Evolutionary conservation across 2,329 filamentous ascomycete genomes (phyloP).

Genomic region (Bretziella fagacearum): DNA sequence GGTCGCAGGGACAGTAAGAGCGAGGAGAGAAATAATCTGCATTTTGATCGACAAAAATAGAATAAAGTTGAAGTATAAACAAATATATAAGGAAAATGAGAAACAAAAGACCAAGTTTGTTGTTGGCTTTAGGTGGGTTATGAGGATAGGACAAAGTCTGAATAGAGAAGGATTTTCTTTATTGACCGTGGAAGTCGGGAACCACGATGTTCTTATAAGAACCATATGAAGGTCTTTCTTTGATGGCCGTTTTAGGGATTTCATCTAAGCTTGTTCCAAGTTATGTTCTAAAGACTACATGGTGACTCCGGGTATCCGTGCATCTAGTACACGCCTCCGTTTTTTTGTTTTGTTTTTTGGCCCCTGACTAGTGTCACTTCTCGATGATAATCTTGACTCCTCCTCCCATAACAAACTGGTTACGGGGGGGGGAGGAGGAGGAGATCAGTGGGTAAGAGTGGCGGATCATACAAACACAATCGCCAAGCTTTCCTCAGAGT

Average conservation of each 20-base stretch:
- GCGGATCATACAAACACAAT: too few relatives aligned
- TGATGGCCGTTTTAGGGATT: too few relatives aligned
- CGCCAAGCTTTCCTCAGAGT: too few relatives aligned
- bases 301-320: neutral
- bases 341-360: neutral
- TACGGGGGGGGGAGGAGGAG: too few relatives aligned
- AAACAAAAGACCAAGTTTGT: neutral
- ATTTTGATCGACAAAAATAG: constrained; percentile 14
- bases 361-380: neutral
- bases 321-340: neutral
- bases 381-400: too few relatives aligned
- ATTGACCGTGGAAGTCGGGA: neutral
- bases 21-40: constrained; percentile 20
- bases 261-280: neutral
- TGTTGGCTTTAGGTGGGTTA: neutral
- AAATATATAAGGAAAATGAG: constrained; percentile 8
- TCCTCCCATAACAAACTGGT: too few relatives aligned
- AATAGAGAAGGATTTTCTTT: neutral
- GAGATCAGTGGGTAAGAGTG: too few relatives aligned
- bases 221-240: neutral
- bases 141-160: constrained; percentile 6
- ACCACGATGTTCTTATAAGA: neutral
- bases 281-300: too few relatives aligned
- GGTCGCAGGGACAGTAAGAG: constrained; percentile 16
- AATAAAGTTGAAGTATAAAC: constrained; percentile 5